Conservation (phyloP, 2,329 filamentous ascomycete genomes). For the Trichothecium roseum region DNA sequence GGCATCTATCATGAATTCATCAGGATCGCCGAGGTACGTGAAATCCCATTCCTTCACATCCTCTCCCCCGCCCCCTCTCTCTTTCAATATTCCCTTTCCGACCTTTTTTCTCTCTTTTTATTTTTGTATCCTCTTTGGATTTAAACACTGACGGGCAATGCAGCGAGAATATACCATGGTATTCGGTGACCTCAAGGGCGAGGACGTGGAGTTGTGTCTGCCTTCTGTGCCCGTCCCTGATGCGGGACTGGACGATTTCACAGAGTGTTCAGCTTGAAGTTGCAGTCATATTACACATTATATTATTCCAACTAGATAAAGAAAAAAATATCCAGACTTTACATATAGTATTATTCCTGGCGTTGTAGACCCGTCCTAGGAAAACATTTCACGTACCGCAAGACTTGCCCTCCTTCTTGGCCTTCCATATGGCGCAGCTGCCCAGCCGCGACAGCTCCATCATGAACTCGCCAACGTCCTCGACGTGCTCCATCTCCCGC, state of each 20-base stretch:
- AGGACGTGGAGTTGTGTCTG: constrained; percentile 17
- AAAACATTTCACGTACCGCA: too few species aligned
- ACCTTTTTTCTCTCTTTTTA: neutral
- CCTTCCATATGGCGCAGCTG: constrained; percentile 5
- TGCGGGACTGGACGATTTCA: constrained; percentile 16
- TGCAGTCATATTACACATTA: too few species aligned
- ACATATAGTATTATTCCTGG: too few species aligned
- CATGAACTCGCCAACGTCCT: constrained; percentile 3
- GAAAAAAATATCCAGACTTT: too few species aligned
- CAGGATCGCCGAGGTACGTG: constrained; percentile 14
- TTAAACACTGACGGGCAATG: too few species aligned
- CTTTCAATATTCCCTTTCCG: neutral
- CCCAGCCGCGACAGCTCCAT: constrained; percentile 6
- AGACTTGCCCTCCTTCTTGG: neutral
- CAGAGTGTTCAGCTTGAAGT: constrained; percentile 3
- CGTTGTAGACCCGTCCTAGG: too few species aligned
- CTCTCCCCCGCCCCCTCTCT: too few species aligned
- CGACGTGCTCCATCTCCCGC: constrained; percentile 1
- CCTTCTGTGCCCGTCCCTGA: constrained; percentile 13
- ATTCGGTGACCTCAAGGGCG: constrained; percentile 17
- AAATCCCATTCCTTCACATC: too few species aligned
- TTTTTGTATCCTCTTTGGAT: too few species aligned
- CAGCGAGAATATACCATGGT: constrained; percentile 19
- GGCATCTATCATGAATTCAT: constrained; percentile 26
- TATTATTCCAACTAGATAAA: too few species aligned